These are phyloP conservation scores for Colletotrichum lini DNA, from an alignment of 2,329 filamentous ascomycete genomes.

Conservation along the genomic window DNA sequence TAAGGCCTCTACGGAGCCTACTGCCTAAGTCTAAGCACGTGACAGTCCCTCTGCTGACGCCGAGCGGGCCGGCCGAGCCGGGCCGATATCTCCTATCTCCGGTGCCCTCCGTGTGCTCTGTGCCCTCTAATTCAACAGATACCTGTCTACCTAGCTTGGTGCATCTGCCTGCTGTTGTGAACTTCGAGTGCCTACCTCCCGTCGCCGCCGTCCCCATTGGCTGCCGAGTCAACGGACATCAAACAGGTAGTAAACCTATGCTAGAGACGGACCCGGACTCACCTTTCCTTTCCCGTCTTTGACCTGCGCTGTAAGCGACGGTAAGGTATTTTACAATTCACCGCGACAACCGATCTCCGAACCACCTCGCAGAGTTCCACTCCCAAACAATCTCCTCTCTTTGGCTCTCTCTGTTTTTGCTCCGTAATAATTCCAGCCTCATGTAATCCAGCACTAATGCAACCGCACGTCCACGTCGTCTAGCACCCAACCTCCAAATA, in stretches of 20 bases:
- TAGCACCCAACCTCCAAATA: slow-evolving; percentile 12
- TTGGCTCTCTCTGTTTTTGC: background rate
- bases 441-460: slow-evolving; percentile 3
- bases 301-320: background rate
- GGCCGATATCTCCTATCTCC: too few species aligned
- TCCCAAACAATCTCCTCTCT: background rate
- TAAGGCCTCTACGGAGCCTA: too few species aligned
- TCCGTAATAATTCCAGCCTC: background rate
- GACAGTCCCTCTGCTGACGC: too few species aligned
- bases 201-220: background rate
- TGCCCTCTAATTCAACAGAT: too few species aligned
- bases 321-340: slow-evolving; percentile 18
- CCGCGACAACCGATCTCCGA: slow-evolving; percentile 15
- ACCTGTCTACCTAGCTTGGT: background rate
- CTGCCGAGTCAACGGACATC: slow-evolving; percentile 3
- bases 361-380: slow-evolving; percentile 9
- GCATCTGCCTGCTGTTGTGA: background rate
- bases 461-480: slow-evolving; percentile 13
- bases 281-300: background rate
- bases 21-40: too few species aligned
- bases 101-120: too few species aligned
- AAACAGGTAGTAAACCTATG: too few species aligned
- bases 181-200: background rate
- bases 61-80: too few species aligned
- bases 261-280: background rate